A percentile compares a stretch with the other conserved stretches of the same genome.
Conservation (phyloP, 805 yeast genomes). For the Ogataea chonburiensis region DNA sequence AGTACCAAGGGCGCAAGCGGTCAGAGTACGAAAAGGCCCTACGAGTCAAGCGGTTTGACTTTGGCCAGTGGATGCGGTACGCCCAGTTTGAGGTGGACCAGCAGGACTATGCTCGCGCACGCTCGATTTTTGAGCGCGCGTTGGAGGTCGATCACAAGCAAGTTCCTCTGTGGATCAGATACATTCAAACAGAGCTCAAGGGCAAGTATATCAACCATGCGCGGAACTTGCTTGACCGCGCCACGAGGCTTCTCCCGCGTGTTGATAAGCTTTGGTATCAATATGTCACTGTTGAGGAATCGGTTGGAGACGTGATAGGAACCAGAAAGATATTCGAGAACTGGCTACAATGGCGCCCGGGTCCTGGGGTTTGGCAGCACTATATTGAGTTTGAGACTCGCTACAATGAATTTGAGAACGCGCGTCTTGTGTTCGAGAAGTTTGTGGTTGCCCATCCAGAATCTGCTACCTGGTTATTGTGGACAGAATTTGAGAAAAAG, state of each 20-base stretch:
- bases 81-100: constrained; percentile 86
- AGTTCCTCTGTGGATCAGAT: constrained; percentile 83
- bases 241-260: constrained; percentile 69
- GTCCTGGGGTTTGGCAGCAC: constrained; percentile 65
- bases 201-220: constrained; percentile 82
- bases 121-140: constrained; percentile 88
- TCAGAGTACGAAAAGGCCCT: constrained; percentile 85
- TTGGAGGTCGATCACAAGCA: constrained; percentile 70
- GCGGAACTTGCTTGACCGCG: constrained; percentile 77
- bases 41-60: constrained; percentile 75
- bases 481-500: constrained; percentile 70
- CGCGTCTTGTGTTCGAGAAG: constrained; percentile 54
- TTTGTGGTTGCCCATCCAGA: constrained; percentile 55
- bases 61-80: constrained; percentile 88
- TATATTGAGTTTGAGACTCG: constrained; percentile 72
- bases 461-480: constrained; percentile 64
- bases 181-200: constrained; percentile 74
- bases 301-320: constrained; percentile 59
- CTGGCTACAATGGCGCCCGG: constrained; percentile 82
- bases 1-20: constrained; percentile 72
- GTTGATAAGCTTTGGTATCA: constrained; percentile 85
- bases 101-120: constrained; percentile 72
- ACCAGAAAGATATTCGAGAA: constrained; percentile 66
- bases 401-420: constrained; percentile 50
- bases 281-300: constrained; percentile 80